phyloP scores from a whole-genome alignment of 257 asterid species.

The Ballota nigra region DNA sequence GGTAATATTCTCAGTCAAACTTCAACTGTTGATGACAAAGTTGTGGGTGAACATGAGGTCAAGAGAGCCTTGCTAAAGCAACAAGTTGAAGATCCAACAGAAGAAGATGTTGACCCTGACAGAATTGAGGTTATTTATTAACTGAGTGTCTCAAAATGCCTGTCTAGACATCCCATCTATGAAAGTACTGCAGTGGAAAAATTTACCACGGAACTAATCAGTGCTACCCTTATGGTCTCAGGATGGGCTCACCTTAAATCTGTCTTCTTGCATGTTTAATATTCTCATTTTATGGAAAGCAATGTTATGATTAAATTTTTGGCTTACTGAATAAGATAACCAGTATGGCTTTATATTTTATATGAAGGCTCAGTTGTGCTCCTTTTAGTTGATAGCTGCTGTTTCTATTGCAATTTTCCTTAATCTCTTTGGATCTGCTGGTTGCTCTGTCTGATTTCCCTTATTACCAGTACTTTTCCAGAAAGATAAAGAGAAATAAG shows the following conservation, averaged over 20 bases:
- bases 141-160: neutral
- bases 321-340: neutral
- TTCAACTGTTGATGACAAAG: conserved; percentile 33
- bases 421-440: neutral
- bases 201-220: neutral
- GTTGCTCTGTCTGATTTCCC: neutral
- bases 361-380: neutral
- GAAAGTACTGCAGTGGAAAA: neutral
- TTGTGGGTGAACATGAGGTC: conserved; percentile 49
- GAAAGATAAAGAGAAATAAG: neutral
- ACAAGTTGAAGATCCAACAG: conserved; percentile 54
- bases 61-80: conserved; percentile 58
- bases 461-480: neutral
- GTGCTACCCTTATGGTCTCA: neutral
- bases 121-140: conserved; percentile 72
- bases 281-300: neutral
- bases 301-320: neutral
- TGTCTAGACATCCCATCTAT: neutral
- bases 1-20: conserved; percentile 60
- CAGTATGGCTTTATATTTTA: neutral
- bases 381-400: neutral
- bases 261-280: neutral
- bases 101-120: conserved; percentile 72
- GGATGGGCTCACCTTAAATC: conserved; percentile 3
- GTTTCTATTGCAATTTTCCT: neutral